Base-by-base conservation (phyloP, 1,284 basidiomycete species). In the Veloporphyrellus conicus region DNA sequence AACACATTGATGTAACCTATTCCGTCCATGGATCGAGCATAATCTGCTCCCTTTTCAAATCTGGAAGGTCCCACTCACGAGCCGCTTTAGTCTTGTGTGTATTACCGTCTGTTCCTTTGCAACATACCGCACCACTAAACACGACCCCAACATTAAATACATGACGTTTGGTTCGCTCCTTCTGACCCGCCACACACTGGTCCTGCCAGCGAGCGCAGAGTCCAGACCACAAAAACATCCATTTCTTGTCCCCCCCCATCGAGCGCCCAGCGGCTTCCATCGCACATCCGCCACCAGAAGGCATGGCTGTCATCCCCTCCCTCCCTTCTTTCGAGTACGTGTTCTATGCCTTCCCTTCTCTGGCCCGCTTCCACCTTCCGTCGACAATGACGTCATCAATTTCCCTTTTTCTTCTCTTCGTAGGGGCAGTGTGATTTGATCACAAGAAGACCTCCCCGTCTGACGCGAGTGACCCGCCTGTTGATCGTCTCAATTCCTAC, bases 1-100 rank as follows among this genome's bases (percentile, higher is more conserved):
- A 49, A 48, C 58, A 44, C 56, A 51, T 57, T 59, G 48, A 41
- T 43, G 4, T 41, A n/a, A 15, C 15, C 41, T 29, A 23, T 18
- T 25, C 16, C n/a, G 43, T 45, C 34, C 16, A 28, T 12, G 36
- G 41, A 54, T 43, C 43, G n/a, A n/a, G n/a, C n/a, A n/a, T 3
- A 28, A 28, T 28, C 6, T 10, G 10, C 10, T 27, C 6, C 3
- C 28, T 11, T 5, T 29, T 5, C 9, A 5, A 29, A 29, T 4
- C 6, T 11, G 28, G 9, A 29, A 29, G 12, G 28, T 29, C 12
- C 10, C 28, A 11, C 12, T 10, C 28, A 29, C 28, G 28, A 11
- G 6, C 23, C 4, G 5, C 4, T 25, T 25, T 25, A 25, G 23
- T 25, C 23, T 25, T 25, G 5, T 8, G 8, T 25, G 23, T n/a